Evolutionary conservation across 345 rosid species (phyloP).

Genomic region (Aquilaria sinensis): DNA sequence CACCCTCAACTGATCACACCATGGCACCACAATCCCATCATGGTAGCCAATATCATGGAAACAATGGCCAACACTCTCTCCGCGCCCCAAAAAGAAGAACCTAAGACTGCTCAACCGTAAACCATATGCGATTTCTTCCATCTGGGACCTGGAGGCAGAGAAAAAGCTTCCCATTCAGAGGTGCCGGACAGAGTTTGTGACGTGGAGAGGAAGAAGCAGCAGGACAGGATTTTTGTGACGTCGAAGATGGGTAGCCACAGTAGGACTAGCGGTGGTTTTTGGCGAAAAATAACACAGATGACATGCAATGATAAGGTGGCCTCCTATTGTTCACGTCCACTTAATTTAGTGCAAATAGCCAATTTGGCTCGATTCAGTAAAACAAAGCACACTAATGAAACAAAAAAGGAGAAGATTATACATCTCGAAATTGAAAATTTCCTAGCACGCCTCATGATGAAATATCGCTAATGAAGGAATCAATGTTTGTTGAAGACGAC

Average conservation of each 20-base stretch:
- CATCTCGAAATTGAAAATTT: too few species aligned
- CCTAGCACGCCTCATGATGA: neutral
- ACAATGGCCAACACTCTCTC: conserved; percentile 1
- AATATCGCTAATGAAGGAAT: conserved; percentile 31
- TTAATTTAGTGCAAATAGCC: too few species aligned
- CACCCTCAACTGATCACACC: conserved; percentile 59
- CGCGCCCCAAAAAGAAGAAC: conserved; percentile 34
- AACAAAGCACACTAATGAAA: too few species aligned
- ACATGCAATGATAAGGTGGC: too few species aligned
- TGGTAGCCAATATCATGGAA: conserved; percentile 13
- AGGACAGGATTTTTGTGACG: too few species aligned
- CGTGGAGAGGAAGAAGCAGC: too few species aligned
- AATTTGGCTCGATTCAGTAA: too few species aligned
- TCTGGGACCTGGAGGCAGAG: conserved; percentile 26
- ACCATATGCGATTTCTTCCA: conserved; percentile 31
- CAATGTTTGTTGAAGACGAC: conserved; percentile 33
- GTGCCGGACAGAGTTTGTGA: conserved; percentile 26
- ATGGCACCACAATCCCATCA: conserved; percentile 32
- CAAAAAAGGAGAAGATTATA: too few species aligned
- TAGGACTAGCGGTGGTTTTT: too few species aligned
- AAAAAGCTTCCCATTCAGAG: conserved; percentile 36
- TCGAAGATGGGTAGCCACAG: too few species aligned
- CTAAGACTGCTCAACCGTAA: conserved; percentile 21
- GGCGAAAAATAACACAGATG: too few species aligned
- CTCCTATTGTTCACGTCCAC: too few species aligned